Evolutionary conservation across 1,284 basidiomycete species (phyloP).

Genomic region (Blastosporella zonata): DNA sequence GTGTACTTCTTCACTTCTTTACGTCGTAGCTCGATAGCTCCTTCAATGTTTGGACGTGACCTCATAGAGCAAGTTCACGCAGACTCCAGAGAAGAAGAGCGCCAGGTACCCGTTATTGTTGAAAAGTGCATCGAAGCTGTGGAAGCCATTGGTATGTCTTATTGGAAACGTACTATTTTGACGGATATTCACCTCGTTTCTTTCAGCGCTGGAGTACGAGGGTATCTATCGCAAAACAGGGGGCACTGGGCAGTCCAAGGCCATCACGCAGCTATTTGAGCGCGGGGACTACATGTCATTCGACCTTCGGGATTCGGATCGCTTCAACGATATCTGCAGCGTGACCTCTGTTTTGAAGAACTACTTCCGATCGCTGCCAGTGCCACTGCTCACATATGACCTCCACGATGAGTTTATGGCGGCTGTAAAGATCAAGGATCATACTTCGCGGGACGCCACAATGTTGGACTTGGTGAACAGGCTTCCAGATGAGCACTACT

Average conservation of each 20-base stretch:
- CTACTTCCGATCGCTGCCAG: constrained; percentile 90
- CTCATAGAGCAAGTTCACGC: constrained; percentile 79
- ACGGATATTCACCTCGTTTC: neutral
- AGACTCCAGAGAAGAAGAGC: constrained; percentile 63
- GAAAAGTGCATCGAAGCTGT: constrained; percentile 95
- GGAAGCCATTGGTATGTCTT: constrained; percentile 71
- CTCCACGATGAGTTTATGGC: constrained; percentile 89
- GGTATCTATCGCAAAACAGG: constrained; percentile 98
- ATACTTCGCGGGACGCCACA: constrained; percentile 54
- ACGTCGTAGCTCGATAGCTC: constrained; percentile 42
- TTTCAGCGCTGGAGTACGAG: constrained; percentile 82
- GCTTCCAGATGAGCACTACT: constrained; percentile 85
- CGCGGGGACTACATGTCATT: constrained; percentile 86
- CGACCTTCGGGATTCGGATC: constrained; percentile 82
- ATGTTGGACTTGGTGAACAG: constrained; percentile 72
- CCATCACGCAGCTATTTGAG: constrained; percentile 94
- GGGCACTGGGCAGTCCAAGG: constrained; percentile 88
- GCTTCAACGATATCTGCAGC: constrained; percentile 96
- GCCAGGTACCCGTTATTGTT: constrained; percentile 83
- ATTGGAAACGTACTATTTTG: neutral
- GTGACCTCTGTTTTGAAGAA: constrained; percentile 97
- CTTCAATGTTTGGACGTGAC: constrained; percentile 90
- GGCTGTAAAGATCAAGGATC: constrained; percentile 71
- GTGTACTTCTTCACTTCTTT: constrained; percentile 1
- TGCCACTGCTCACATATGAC: constrained; percentile 88